Percentiles rank a stretch among this genome's conserved stretches.
These are phyloP conservation scores for Fusarium ramigenum DNA, from an alignment of 2,329 filamentous ascomycete species.

Conservation along the genomic window DNA sequence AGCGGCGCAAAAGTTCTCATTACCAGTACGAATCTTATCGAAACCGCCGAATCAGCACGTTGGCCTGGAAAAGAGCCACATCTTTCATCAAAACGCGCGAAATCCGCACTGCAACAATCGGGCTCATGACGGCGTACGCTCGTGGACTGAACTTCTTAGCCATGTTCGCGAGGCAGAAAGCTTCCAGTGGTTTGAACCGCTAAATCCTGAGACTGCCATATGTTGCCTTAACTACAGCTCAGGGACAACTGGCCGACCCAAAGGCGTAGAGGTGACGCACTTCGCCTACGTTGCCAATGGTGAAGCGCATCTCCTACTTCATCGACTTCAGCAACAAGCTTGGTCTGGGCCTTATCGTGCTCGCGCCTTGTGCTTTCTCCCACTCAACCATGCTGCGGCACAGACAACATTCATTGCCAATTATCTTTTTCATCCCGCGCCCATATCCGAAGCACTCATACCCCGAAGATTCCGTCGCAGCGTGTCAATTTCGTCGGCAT, in stretches of 20 bases:
- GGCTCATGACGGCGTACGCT: background rate
- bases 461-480: no score
- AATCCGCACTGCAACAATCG: fast-evolving
- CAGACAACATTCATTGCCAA: background rate
- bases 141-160: background rate
- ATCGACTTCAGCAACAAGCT: background rate
- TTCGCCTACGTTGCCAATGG: background rate
- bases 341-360: background rate
- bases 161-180: no score
- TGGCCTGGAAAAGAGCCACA: background rate
- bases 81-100: background rate
- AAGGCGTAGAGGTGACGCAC: background rate
- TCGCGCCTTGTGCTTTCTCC: background rate
- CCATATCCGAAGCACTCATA: no score
- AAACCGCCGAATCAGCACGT: background rate
- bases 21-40: background rate
- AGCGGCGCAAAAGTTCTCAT: background rate
- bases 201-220: background rate
- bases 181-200: background rate
- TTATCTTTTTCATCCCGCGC: no score
- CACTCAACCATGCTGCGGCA: background rate
- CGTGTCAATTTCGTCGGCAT: no score
- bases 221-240: background rate
- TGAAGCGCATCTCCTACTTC: background rate
- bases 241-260: background rate